Evolutionary conservation across 164 flowering plant genomes (phyloP).

Genomic region (Warburgia ugandensis): DNA sequence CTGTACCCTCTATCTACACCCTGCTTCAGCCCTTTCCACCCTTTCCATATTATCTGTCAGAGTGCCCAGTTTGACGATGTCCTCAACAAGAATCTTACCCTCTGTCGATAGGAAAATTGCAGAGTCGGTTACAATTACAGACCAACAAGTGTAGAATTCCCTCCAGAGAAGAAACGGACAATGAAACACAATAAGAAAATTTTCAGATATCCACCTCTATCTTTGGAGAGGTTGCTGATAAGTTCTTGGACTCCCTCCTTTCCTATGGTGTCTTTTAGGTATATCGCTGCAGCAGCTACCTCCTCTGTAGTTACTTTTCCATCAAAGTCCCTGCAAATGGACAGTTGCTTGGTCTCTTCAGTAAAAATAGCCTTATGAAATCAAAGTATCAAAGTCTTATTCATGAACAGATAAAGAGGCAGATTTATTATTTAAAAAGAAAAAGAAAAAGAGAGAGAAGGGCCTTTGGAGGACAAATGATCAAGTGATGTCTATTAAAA

Average conservation of each 20-base stretch:
- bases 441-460: no score
- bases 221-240: slow-evolving; percentile 70
- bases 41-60: slow-evolving; percentile 33
- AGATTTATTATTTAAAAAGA: no score
- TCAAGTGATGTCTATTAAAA: no score
- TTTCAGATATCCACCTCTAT: slow-evolving; percentile 49
- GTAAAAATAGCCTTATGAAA: neutral
- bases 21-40: slow-evolving; percentile 24
- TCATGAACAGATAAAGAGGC: no score
- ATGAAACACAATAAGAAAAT: slow-evolving; percentile 1
- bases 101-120: slow-evolving; percentile 31
- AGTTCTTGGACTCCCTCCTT: slow-evolving; percentile 76
- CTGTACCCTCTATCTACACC: neutral
- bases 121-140: neutral
- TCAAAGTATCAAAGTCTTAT: no score
- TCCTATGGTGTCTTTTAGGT: slow-evolving; percentile 59
- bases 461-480: no score
- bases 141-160: no score
- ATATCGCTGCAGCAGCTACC: slow-evolving; percentile 73
- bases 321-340: slow-evolving; percentile 58
- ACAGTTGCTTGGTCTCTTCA: neutral
- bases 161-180: no score
- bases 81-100: slow-evolving; percentile 71
- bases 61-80: slow-evolving; percentile 37
- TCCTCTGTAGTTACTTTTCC: slow-evolving; percentile 88